Base-by-base conservation (phyloP, 306 rosid species). In the Rosa multiflora region DNA sequence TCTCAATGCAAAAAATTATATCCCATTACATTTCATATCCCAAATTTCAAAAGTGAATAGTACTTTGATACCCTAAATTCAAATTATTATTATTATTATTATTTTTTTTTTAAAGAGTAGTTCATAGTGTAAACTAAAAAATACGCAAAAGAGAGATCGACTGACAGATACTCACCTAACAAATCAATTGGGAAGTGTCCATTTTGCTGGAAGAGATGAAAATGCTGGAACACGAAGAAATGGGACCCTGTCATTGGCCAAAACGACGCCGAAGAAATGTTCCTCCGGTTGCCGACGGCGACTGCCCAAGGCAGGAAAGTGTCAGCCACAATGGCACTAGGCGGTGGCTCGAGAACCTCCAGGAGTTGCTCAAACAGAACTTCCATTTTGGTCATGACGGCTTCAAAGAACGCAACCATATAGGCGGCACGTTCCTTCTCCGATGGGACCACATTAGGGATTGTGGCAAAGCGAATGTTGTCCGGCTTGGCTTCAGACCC, bases 301-400 rank as follows among this genome's bases (percentile, higher is more conserved):
- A 32, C 37, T 32, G 37, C 37, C 37, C 3, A 32, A 32, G 37
- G 37, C 37, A 90, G 79, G 32, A 42, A 37, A 18, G 68, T 53
- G n/a, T 90, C 95, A n/a, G 62, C 75, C 0, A 88, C 20, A 10
- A 88, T 64, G 13, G 68, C 3, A 0, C 81, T 69, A 0, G 80
- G 70, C 13, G 78, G 77, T n/a, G 43, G 81, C 44, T 40, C 72
- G 8, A 87, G 87, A 48, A 47, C 58, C 44, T 85, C 79, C 0
- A 88, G 74, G 5, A 90, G 59, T 67, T 2, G 20, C 68, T 84
- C 86, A 15, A 90, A 40, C 1, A 90, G 91, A 6, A 76, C 72
- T 80, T 90, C 88, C 87, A 90, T 80, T 29, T 85, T 61, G 1
- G 85, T 90, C 84, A 68, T 82, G 10, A 85, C 52, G 3, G 85